Base-by-base conservation (phyloP, 192 early-diverging fungal species). In the Coemansia sp. region DNA sequence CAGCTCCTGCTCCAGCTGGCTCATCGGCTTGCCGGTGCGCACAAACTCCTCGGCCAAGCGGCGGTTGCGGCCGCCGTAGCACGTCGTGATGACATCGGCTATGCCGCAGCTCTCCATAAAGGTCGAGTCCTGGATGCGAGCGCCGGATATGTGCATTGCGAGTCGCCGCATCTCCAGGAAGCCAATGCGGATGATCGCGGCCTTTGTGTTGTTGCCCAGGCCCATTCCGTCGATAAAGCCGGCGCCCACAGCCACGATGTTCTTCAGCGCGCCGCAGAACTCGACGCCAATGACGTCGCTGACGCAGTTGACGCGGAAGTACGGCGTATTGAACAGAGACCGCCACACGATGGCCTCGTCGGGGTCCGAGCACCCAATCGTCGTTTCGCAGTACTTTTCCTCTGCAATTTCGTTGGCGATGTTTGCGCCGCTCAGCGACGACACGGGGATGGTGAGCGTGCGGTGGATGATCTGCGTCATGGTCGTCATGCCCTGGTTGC, bases 61-160 rank as follows among this genome's bases (percentile, higher is more conserved):
- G 46, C 95, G 85, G 84, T 98, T 97, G 51, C 95, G 86, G n/a
- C 97, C 97, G 65, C 97, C 97, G 64, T 88, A 91, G 83, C 95
- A 95, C 22, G 93, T 96, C 1, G 97, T 95, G 61, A 98, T 97
- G 52, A 94, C 82, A 75, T 97, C 97, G 32, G 97, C 97, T 36
- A 95, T 87, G 61, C 97, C 97, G 68, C 97, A 99, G 61, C 89
- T 91, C 72, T 99, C 95, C 73, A 95, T 94, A 71, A 97, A 97
- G 11, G 97, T 99, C 67, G 90, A 90, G 62, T 91, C 91, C 62
- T 89, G 88, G n/a, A 99, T 91, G 47, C 83, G 83, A 8, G 80
- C 74, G 58, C 80, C 86, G 67, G 87, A 85, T 62, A 95, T 94
- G 63, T 83, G 87, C 72, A 95, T 84, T 4, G 92, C 85, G 71